Percentiles rank a stretch among this genome's conserved stretches.
These are phyloP conservation scores for Gossypium gossypioides DNA, from an alignment of 441 rosid species.

Conservation along the genomic window DNA sequence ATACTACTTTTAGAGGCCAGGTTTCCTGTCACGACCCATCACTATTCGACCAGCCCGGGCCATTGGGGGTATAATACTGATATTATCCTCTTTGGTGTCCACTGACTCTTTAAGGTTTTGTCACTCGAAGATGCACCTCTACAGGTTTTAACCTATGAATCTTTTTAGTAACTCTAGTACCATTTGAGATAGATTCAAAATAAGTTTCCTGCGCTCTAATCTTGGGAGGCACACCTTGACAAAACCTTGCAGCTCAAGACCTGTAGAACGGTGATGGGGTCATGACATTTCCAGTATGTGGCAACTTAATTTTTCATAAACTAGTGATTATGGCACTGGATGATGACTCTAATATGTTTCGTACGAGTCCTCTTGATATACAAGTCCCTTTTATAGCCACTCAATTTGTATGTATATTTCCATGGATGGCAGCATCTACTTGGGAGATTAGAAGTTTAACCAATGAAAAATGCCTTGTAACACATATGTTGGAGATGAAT, in stretches of 20 bases:
- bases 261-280: too few species aligned
- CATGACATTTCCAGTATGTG: neutral
- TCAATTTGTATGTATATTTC: constrained; percentile 2
- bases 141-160: too few species aligned
- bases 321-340: neutral
- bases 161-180: too few species aligned
- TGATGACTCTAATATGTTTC: neutral
- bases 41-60: too few species aligned
- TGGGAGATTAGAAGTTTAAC: constrained; percentile 85
- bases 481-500: constrained; percentile 77
- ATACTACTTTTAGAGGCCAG: constrained; percentile 4
- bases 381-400: neutral
- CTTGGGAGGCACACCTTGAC: too few species aligned
- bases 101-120: too few species aligned
- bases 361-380: neutral
- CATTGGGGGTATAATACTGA: too few species aligned
- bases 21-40: neutral
- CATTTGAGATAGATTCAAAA: too few species aligned
- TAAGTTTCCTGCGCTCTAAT: too few species aligned
- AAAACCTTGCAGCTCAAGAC: too few species aligned
- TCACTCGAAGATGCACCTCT: too few species aligned
- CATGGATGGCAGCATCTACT: constrained; percentile 63
- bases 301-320: neutral
- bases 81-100: too few species aligned
- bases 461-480: constrained; percentile 62